Evolutionary conservation across 2,329 filamentous ascomycete genomes (phyloP), one percentile per base, ranked within the genome.

Genomic region (Penicillium sp.): DNA sequence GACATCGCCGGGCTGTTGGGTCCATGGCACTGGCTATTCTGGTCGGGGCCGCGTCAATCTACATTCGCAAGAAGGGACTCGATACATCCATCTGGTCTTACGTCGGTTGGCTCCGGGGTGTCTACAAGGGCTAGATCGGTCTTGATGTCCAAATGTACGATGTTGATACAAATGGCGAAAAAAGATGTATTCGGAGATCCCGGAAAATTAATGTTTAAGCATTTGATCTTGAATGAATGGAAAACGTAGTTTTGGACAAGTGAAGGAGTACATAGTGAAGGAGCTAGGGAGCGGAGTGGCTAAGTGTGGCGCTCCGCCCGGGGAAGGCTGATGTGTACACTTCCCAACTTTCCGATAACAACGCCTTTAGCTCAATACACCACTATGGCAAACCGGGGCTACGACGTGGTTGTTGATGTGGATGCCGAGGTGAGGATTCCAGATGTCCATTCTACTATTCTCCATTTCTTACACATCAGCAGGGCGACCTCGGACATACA

Each of bases 401-500:
- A 98, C 70, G 93, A 98, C 76, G 93, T 95, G 52, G 91, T 98
- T 57, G 93, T 98, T 50, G 93, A 98, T 63, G 85, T 97, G 46
- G 93, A 98, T 69, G 88, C 93, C 64, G 93, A 97, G 80, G 89
- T 95, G 74, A 56, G 71, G 20, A 11, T 1, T 20, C 16, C n/a
- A 8, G 23, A 40, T 14, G 4, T 32, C 8, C 9, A 43, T 43
- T 23, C 11, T 24, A 16, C 31, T 13, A 24, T 32, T 11, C 1
- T 4, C 23, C 9, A 34, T 44, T 26, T 24, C 53, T 63, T 42
- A 61, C 44, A 22, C 38, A 35, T 26, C 23, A 24, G 49, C 67
- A 97, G 90, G 91, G 91, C 64, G 93, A 98, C 73, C 84, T 98
- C 67, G 93, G 93, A 63, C 90, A 96, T 73, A 98, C 93, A 47